A percentile compares a stretch with the other conserved stretches of the same genome.
phyloP scores from a whole-genome alignment of 306 rosid species.

The Dryas drummondii region DNA sequence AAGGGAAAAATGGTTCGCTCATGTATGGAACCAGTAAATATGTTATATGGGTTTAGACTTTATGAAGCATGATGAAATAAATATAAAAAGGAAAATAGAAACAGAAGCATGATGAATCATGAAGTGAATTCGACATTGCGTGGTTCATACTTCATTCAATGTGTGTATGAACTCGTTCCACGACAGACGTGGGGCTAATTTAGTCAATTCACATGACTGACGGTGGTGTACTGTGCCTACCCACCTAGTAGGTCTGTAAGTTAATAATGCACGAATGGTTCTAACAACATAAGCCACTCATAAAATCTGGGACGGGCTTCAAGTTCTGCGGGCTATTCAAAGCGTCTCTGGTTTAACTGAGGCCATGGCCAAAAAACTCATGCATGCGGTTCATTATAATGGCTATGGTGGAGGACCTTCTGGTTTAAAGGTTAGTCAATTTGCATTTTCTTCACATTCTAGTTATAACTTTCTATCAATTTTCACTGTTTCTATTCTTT shows the following conservation, averaged over 20 bases:
- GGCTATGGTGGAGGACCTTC: slow-evolving; percentile 63
- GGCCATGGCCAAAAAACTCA: slow-evolving; percentile 44
- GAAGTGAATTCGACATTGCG: no score
- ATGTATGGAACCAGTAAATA: no score
- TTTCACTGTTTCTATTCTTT: neutral
- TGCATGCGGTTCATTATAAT: slow-evolving; percentile 65
- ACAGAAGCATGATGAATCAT: no score
- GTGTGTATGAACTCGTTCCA: neutral
- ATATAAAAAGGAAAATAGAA: no score
- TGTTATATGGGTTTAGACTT: no score
- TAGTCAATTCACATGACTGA: neutral
- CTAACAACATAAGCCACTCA: neutral
- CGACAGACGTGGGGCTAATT: neutral
- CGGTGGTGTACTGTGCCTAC: neutral
- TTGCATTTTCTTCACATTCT: neutral
- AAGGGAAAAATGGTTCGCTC: neutral
- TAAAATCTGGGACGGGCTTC: slow-evolving; percentile 6
- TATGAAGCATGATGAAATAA: no score
- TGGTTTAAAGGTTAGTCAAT: slow-evolving; percentile 44
- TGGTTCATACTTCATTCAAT: neutral
- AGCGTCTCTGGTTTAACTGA: neutral
- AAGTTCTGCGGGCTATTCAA: neutral
- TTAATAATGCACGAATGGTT: neutral
- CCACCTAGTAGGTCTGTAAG: no score
- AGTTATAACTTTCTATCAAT: neutral